Evolutionary conservation across 305 asterid species (phyloP).

Genomic region (Solanum aculeatissimum): DNA sequence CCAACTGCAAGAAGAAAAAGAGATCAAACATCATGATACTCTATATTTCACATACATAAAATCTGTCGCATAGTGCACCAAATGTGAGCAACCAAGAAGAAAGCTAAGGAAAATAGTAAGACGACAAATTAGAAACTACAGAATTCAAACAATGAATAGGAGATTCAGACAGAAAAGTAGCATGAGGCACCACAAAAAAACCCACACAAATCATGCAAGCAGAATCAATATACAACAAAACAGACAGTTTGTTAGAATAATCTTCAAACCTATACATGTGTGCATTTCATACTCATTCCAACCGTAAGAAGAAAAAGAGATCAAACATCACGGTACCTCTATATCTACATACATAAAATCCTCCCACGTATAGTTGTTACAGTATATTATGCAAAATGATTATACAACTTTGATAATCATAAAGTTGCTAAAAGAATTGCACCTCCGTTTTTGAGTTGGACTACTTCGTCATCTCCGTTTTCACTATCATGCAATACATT

Average conservation of each 20-base stretch:
- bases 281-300: not conserved
- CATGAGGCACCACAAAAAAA: not conserved
- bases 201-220: not conserved
- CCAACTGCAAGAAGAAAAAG: not conserved
- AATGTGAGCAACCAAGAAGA: not conserved
- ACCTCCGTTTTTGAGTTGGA: constrained; percentile 68
- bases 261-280: not conserved
- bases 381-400: not conserved
- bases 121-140: no score
- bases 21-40: not conserved
- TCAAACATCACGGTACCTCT: not conserved
- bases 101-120: not conserved
- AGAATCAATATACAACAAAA: not conserved
- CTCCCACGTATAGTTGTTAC: not conserved
- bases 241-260: not conserved
- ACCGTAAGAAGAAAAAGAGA: not conserved
- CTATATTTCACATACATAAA: not conserved
- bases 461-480: constrained; percentile 35
- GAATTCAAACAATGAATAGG: not conserved
- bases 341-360: not conserved
- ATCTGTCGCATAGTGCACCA: not conserved
- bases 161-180: not conserved
- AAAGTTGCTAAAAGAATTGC: not conserved
- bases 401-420: constrained; percentile 2
- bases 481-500: constrained; percentile 52